Evolutionary conservation across 2,329 filamentous ascomycete species (phyloP), one percentile per base, ranked within the genome.

Genomic region (Diaporthe destruens): DNA sequence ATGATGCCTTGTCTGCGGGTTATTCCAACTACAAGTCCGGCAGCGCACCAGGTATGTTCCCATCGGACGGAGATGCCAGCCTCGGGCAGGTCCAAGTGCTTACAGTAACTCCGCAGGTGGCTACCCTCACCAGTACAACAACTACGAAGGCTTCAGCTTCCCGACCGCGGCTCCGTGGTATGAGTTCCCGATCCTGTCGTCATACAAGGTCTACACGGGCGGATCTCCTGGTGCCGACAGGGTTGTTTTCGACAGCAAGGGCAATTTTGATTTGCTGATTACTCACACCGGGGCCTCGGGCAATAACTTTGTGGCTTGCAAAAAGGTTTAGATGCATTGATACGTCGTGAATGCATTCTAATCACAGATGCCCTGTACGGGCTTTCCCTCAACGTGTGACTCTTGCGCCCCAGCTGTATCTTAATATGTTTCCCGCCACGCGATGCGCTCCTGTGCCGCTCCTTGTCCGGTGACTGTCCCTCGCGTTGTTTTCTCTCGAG

Each of bases 261-360:
- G 89, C 53, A 73, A 83, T 47, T 85, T 87, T 63, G 90, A 90
- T 51, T 86, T 87, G 36, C 81, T 88, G 42, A 91, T 93, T 76
- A 93, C 91, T 1, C 91, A 93, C 77, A 91, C 87, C 23, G 90
- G 91, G 14, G 90, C 90, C 18, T 88, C 85, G 74, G 88, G 88
- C 6, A 88, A 92, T 78, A 82, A 87, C 79, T 93, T 93, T 81
- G 88, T 92, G 72, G 85, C 81, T n/a, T 92, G 90, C 77, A 74
- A 59, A 14, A 73, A 74, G 71, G 57, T 18, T 11, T 72, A 66
- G 49, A n/a, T 54, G 23, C 34, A 39, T 51, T 65, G 32, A 47
- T 65, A 25, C 34, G 20, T n/a, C 12, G 9, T 4, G 6, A 32
- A 51, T 23, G 29, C 59, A 51, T 12, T 20, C 3, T 1, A 1